A percentile compares a stretch with the other conserved stretches of the same genome.
These are phyloP conservation scores for Starmerella davenportii DNA, from an alignment of 805 yeast species.

Conservation along the genomic window DNA sequence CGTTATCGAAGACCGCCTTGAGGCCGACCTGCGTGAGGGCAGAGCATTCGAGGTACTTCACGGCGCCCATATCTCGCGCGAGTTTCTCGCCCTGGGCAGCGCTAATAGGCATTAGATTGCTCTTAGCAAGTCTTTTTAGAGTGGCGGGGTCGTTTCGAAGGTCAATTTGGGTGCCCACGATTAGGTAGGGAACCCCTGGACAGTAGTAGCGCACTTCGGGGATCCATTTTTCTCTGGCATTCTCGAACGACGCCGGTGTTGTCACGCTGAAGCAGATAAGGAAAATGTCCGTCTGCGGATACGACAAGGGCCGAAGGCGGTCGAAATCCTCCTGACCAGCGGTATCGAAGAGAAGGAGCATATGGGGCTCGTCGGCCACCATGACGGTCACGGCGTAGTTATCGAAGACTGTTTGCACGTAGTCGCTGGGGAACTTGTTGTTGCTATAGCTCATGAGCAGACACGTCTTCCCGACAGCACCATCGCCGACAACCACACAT, in stretches of 20 bases:
- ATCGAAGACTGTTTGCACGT: conserved; percentile 96
- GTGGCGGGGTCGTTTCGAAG: conserved; percentile 84
- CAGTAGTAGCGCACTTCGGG: conserved; percentile 97
- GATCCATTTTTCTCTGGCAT: conserved; percentile 96
- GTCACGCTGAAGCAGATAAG: conserved; percentile 91
- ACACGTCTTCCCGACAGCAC: conserved; percentile 98
- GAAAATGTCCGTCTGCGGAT: conserved; percentile 94
- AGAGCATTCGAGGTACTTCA: conserved; percentile 92
- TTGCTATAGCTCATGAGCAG: conserved; percentile 89
- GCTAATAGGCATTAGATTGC: conserved; percentile 70
- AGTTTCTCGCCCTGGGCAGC: conserved; percentile 79
- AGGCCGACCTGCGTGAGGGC: conserved; percentile 94
- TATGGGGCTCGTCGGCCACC: conserved; percentile 95
- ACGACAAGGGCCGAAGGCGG: conserved; percentile 85
- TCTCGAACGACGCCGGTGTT: conserved; percentile 92
- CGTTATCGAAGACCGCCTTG: conserved; percentile 96
- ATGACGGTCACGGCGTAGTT: conserved; percentile 32
- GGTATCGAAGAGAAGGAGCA: conserved; percentile 92
- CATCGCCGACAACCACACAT: conserved; percentile 98
- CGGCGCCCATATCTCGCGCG: conserved; percentile 87
- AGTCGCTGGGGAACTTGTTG: conserved; percentile 92
- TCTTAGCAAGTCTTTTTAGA: conserved; percentile 75
- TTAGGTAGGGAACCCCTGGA: conserved; percentile 93
- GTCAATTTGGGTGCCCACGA: conserved; percentile 94
- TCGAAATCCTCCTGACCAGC: conserved; percentile 99